phyloP scores from a whole-genome alignment of 169 alveolate genomes.

The Cryptosporidium sp. region DNA sequence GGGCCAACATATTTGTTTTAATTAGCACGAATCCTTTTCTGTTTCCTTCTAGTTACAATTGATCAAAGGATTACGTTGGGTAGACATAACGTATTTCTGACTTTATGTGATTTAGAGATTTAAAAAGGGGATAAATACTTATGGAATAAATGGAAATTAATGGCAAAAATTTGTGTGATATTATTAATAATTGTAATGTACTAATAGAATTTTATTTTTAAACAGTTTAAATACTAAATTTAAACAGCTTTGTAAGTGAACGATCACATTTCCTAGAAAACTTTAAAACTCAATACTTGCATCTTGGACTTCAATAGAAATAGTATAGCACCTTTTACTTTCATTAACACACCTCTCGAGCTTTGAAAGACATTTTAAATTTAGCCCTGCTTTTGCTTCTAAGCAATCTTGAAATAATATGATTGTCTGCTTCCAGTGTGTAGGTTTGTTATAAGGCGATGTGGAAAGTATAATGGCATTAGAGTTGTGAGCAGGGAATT shows the following conservation, averaged over 20 bases:
- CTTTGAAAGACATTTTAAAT: slow-evolving; percentile 19
- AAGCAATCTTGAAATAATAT: slow-evolving; percentile 9
- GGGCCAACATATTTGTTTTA: slow-evolving; percentile 40
- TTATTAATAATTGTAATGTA: neutral
- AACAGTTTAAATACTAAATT: neutral
- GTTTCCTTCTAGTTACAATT: neutral
- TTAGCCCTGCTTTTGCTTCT: slow-evolving; percentile 53
- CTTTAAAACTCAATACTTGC: slow-evolving; percentile 5
- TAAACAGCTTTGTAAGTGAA: neutral
- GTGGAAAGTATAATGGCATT: slow-evolving; percentile 28
- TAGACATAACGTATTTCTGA: slow-evolving; percentile 68
- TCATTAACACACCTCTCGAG: slow-evolving; percentile 9
- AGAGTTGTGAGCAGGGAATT: slow-evolving; percentile 25
- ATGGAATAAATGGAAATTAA: neutral
- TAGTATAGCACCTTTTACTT: slow-evolving; percentile 26
- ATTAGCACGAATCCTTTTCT: neutral
- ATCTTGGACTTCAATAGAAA: slow-evolving; percentile 47
- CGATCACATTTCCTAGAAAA: too few species aligned
- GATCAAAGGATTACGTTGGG: neutral
- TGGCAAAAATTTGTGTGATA: neutral
- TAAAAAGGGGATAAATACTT: neutral
- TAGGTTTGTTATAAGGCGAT: slow-evolving; percentile 67
- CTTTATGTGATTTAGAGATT: slow-evolving; percentile 47
- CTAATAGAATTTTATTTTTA: neutral
- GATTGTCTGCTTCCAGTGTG: slow-evolving; percentile 76